Conservation (phyloP, 768 basidiomycete genomes). For the Suillus luteus region DNA sequence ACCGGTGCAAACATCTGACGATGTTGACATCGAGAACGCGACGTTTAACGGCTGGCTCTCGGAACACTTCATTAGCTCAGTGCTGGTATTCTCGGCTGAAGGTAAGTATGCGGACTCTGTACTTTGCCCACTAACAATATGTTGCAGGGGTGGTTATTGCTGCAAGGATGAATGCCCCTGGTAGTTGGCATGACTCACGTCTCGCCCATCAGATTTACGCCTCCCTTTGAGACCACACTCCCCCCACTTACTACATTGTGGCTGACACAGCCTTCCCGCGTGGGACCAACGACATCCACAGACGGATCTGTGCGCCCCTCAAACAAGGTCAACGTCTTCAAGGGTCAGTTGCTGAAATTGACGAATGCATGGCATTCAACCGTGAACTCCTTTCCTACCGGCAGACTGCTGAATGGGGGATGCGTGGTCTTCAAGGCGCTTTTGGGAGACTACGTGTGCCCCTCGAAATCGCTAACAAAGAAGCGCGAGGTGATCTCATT, state of each 20-base stretch:
- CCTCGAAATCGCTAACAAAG: constrained; percentile 35
- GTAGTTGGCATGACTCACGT: background rate
- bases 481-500: constrained; percentile 33
- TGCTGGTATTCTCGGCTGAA: too few species aligned
- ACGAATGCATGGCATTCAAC: too few species aligned
- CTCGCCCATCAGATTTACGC: background rate
- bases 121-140: too few species aligned
- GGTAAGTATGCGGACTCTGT: too few species aligned
- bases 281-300: background rate
- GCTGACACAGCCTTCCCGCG: background rate
- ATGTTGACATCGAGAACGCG: too few species aligned
- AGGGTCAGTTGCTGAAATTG: too few species aligned
- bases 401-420: constrained; percentile 58
- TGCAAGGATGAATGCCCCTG: background rate
- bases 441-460: constrained; percentile 49
- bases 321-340: constrained; percentile 36
- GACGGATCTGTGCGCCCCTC: background rate
- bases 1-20: too few species aligned
- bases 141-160: background rate
- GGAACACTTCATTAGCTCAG: too few species aligned
- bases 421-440: constrained; percentile 44
- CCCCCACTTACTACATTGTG: background rate
- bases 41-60: too few species aligned
- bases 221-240: background rate
- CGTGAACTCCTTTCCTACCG: constrained; percentile 31